Conservation (phyloP, 2,329 filamentous ascomycete species). For the Diplocarpon mali region DNA sequence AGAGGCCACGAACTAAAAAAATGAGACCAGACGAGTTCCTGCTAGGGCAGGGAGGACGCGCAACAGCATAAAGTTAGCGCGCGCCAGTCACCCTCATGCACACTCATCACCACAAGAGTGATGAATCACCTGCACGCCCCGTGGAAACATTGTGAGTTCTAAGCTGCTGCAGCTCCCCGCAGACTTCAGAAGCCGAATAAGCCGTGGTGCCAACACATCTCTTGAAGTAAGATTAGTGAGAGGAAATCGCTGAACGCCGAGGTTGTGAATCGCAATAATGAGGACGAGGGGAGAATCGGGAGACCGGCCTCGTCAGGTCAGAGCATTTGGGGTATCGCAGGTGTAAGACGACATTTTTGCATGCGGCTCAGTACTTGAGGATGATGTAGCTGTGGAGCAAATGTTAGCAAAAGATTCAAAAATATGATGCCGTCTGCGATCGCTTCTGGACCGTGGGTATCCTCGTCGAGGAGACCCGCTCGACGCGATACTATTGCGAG, state of each 20-base stretch:
- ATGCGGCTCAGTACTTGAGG: conserved; percentile 62
- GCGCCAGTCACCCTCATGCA: too few relatives aligned
- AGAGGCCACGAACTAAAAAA: too few relatives aligned
- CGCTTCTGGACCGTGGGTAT: not conserved
- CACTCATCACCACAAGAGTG: not conserved
- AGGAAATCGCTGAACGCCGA: conserved; percentile 13
- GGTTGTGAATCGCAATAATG: conserved; percentile 4
- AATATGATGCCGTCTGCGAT: not conserved
- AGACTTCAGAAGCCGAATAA: conserved; percentile 9
- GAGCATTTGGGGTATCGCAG: not conserved
- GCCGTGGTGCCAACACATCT: conserved; percentile 12
- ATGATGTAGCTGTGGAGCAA: conserved; percentile 58
- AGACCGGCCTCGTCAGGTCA: conserved; percentile 11
- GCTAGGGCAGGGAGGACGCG: too few relatives aligned
- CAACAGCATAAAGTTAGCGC: too few relatives aligned
- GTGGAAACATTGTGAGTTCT: too few relatives aligned
- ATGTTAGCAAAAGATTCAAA: conserved; percentile 8
- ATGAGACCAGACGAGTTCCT: too few relatives aligned
- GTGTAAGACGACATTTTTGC: not conserved
- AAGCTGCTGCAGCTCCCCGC: conserved; percentile 4
- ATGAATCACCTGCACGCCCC: not conserved
- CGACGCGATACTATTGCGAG: not conserved
- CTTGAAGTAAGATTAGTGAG: not conserved
- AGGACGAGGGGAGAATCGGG: conserved; percentile 9
- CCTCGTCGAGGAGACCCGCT: not conserved